Base-by-base conservation (phyloP, 1,284 basidiomycete genomes). In the Mixia osmundae region DNA sequence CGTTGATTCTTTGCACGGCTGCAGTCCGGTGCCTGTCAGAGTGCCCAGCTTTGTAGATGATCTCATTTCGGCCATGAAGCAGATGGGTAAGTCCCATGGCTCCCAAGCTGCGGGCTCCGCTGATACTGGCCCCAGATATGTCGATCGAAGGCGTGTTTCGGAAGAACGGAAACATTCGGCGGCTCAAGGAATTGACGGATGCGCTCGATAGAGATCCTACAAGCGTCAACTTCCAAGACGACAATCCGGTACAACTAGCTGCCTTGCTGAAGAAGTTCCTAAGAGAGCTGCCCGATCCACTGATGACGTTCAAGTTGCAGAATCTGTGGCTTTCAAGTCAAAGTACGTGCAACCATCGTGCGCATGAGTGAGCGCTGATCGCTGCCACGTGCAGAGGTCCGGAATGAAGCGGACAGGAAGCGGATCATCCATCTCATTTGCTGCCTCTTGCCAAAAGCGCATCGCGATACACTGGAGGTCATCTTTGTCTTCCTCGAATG, bases 31-130 rank as follows among this genome's bases (percentile, higher is more conserved):
- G 26, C 71, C 78, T 15, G 55, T 97, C 44, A 67, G 82, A 46
- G 75, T 99, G 20, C 89, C 89, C 5, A 91, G 80, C 55, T 94
- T 97, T 54, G 78, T 99, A 42, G 91, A 97, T 54, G 91, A 97
- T 52, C 76, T 94, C 37, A 72, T 97, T 27, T 89, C 82, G 37
- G 85, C 91, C 3, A 95, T 99, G 89, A 69, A 78, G 53, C 87
- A 95, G 58, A 95, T 95, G 89, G 89, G 83, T 87, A 44, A 51
- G 77, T 65, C 2, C 40, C 23, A n/a, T n/a, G n/a, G 22, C 25
- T 37, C 14, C n/a, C 23, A 8, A 12, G 7, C 16, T 15, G 23
- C 23, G 8, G 14, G 20, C 21, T 35, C 42, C 20, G 33, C 31
- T 36, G 20, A 34, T 0, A n/a, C 11, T 28, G 15, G 26, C 3